phyloP scores from a whole-genome alignment of 192 early-diverging fungal genomes.

The Backusella psychrophila region DNA sequence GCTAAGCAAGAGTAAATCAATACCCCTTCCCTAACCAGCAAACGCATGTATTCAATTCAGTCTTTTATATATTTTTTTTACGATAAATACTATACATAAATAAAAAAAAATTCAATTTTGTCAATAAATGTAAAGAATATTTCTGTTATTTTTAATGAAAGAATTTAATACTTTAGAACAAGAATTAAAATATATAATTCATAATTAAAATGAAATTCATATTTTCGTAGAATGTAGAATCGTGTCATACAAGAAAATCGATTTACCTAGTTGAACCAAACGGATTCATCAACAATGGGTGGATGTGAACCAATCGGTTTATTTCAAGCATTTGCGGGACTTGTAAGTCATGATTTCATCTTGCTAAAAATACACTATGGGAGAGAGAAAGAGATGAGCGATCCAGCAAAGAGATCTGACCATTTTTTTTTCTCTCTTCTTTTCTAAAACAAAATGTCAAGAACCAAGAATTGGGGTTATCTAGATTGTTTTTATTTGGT shows the following conservation, averaged over 20 bases:
- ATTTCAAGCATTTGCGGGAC: background rate
- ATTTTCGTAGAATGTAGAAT: background rate
- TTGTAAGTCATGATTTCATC: background rate
- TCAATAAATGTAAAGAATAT: background rate
- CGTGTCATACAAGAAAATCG: background rate
- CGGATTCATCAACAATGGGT: background rate
- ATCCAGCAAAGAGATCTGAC: background rate
- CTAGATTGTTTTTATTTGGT: background rate
- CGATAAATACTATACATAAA: background rate
- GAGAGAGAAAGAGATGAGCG: background rate
- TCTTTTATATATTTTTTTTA: background rate
- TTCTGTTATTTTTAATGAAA: too few species aligned
- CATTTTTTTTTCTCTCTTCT: background rate
- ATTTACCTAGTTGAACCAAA: background rate
- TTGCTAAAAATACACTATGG: background rate
- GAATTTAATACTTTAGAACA: too few species aligned
- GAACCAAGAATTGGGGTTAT: background rate
- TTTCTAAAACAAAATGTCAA: background rate
- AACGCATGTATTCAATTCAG: background rate
- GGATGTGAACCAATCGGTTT: background rate
- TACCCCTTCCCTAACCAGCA: background rate
- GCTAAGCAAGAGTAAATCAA: conserved; percentile 36
- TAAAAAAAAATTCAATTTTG: background rate
- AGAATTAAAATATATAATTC: too few species aligned
- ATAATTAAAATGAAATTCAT: background rate